phyloP scores from a whole-genome alignment of 2,329 filamentous ascomycete genomes.

The Drechslerella coelobrocha region DNA sequence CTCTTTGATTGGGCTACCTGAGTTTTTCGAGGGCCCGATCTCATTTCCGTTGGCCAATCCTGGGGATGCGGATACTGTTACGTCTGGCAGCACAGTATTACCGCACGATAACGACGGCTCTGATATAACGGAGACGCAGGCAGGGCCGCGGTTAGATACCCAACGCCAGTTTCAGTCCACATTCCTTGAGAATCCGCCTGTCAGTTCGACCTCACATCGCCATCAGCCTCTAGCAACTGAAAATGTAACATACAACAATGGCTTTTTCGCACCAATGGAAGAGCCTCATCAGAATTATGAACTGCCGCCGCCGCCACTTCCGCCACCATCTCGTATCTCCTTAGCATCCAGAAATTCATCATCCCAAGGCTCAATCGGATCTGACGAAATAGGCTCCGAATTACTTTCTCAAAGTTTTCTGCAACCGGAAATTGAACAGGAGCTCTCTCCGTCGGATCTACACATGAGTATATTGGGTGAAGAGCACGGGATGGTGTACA shows the following conservation, averaged over 20 bases:
- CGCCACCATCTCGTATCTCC: constrained; percentile 4
- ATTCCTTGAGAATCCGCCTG: not conserved
- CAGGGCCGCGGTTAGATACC: not conserved
- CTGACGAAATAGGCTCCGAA: constrained; percentile 21
- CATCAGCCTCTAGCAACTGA: not conserved
- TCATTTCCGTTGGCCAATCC: not conserved
- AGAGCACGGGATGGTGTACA: not conserved
- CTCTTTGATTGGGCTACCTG: constrained; percentile 19
- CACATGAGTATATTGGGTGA: not conserved
- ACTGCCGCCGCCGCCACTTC: not conserved
- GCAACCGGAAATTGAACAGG: constrained; percentile 23
- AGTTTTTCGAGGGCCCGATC: constrained; percentile 23
- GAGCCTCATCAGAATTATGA: constrained; percentile 6
- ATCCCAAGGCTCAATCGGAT: constrained; percentile 37
- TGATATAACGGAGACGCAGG: not conserved
- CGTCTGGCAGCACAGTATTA: constrained; percentile 34
- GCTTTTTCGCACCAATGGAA: constrained; percentile 40
- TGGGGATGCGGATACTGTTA: constrained; percentile 25
- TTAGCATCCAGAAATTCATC: constrained; percentile 19
- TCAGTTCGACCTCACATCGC: not conserved
- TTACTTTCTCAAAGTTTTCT: constrained; percentile 32
- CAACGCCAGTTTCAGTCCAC: not conserved
- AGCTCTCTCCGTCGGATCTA: constrained; percentile 4
- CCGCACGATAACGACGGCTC: constrained; percentile 1
- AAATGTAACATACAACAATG: not conserved